Percentiles rank a stretch among this genome's conserved stretches.
phyloP scores from a whole-genome alignment of 148 eudicot species.

The Rhododendron kiyosumense region DNA sequence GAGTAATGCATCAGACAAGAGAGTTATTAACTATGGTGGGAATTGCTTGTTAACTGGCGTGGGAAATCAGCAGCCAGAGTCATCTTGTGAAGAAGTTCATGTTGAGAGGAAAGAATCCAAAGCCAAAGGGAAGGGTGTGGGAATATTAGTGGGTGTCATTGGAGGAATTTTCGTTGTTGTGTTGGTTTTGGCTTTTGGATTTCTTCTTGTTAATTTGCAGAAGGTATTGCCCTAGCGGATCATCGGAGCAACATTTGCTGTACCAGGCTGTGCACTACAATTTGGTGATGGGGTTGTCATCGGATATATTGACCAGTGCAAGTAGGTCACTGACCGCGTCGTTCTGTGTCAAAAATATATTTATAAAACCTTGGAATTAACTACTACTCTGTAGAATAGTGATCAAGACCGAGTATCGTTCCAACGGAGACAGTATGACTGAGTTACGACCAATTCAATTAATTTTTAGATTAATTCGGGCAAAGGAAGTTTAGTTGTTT shows the following conservation, averaged over 20 bases:
- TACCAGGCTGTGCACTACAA: slow-evolving; percentile 44
- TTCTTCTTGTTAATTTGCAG: slow-evolving; percentile 31
- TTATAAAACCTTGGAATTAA: no score
- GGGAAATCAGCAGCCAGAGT: slow-evolving; percentile 44
- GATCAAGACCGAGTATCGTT: no score
- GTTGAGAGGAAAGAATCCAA: slow-evolving; percentile 24
- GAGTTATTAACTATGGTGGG: slow-evolving; percentile 32
- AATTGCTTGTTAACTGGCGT: slow-evolving; percentile 52
- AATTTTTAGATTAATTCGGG: no score
- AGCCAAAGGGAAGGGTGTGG: slow-evolving; percentile 17
- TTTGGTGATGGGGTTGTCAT: slow-evolving; percentile 37
- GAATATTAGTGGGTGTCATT: slow-evolving; percentile 27
- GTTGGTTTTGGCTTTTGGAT: slow-evolving; percentile 42
- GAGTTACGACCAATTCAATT: no score
- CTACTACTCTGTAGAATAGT: no score
- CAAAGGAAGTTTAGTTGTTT: no score
- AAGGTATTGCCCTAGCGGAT: slow-evolving; percentile 37
- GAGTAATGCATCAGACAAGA: slow-evolving; percentile 23
- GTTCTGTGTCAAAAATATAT: no score
- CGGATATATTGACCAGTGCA: slow-evolving; percentile 62
- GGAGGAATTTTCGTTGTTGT: slow-evolving; percentile 25
- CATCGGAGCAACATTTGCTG: slow-evolving; percentile 51
- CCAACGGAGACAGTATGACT: no score
- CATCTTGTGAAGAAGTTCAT: slow-evolving; percentile 32
- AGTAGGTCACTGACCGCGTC: slow-evolving; percentile 35